Base-by-base conservation (phyloP, 495 filamentous ascomycete species). In the Tuber umbilicatum region DNA sequence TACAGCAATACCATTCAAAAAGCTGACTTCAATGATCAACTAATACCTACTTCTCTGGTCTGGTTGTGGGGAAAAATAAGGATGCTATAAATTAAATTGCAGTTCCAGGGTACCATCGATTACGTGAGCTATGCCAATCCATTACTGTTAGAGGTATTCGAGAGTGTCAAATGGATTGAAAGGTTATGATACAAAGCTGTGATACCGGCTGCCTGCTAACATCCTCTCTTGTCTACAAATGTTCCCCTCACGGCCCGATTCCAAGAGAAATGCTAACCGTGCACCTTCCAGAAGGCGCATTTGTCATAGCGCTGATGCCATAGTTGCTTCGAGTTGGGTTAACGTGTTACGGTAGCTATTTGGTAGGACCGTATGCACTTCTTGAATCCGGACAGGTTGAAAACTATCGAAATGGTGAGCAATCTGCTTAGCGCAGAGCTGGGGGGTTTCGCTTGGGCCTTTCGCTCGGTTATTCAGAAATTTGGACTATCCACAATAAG, bases 401-500 rank as follows among this genome's bases (percentile, higher is more conserved):
- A n/a, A n/a, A n/a, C n/a, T n/a, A n/a, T n/a, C n/a, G n/a, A n/a
- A n/a, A n/a, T n/a, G n/a, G n/a, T n/a, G n/a, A n/a, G n/a, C n/a
- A n/a, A n/a, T n/a, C n/a, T n/a, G n/a, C n/a, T n/a, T n/a, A n/a
- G n/a, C n/a, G n/a, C n/a, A n/a, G n/a, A n/a, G n/a, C n/a, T n/a
- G n/a, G n/a, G n/a, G n/a, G n/a, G n/a, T n/a, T n/a, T n/a, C n/a
- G n/a, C n/a, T n/a, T n/a, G n/a, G n/a, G n/a, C n/a, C n/a, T n/a
- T n/a, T n/a, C n/a, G n/a, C n/a, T n/a, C n/a, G n/a, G n/a, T n/a
- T n/a, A n/a, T n/a, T n/a, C 42, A 67, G 68, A 27, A 86, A 84
- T 73, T 84, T 83, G 78, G 74, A 75, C 21, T 85, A 43, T 86
- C 7, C 86, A 87, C 73, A 87, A 87, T 74, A 86, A 87, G 73